Percentiles rank a stretch among this genome's conserved stretches.
These are phyloP conservation scores for Microcera coccophila DNA, from an alignment of 2,329 filamentous ascomycete species.

Conservation along the genomic window DNA sequence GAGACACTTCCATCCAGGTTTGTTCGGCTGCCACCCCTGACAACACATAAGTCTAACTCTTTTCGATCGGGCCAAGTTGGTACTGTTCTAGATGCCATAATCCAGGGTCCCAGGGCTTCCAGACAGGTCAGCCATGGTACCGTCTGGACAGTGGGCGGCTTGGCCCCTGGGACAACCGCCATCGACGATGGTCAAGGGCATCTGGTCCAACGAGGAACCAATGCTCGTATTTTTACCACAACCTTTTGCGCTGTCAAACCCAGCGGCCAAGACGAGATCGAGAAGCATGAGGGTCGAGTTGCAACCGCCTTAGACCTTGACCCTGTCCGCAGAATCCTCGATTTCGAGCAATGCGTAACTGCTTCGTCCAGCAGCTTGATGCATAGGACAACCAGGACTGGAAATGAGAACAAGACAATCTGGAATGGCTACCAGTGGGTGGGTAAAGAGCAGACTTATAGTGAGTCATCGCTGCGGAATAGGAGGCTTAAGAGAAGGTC, in stretches of 20 bases:
- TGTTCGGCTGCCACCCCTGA: not conserved
- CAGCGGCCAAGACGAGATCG: conserved; percentile 55
- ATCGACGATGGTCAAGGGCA: conserved; percentile 62
- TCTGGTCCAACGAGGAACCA: conserved; percentile 65
- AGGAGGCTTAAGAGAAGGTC: conserved; percentile 6
- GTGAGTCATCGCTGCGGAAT: conserved; percentile 5
- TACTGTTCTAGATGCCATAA: conserved; percentile 24
- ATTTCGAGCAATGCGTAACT: conserved; percentile 40
- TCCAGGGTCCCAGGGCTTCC: conserved; percentile 23
- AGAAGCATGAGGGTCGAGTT: conserved; percentile 69
- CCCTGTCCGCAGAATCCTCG: conserved; percentile 61
- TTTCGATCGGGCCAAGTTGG: conserved; percentile 18
- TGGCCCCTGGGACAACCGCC: conserved; percentile 51
- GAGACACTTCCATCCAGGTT: conserved; percentile 13
- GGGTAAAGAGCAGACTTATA: conserved; percentile 10
- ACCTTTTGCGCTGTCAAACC: conserved; percentile 42
- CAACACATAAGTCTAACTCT: not conserved
- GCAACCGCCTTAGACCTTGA: conserved; percentile 80
- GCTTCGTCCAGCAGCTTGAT: not conserved
- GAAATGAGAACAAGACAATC: conserved; percentile 15
- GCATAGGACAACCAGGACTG: not conserved
- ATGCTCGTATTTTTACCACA: conserved; percentile 62
- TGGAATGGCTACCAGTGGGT: conserved; percentile 28
- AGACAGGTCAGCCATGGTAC: conserved; percentile 62
- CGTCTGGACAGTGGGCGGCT: conserved; percentile 75